phyloP scores from a whole-genome alignment of 2,329 filamentous ascomycete species.

The Calonectria fujianensis region DNA sequence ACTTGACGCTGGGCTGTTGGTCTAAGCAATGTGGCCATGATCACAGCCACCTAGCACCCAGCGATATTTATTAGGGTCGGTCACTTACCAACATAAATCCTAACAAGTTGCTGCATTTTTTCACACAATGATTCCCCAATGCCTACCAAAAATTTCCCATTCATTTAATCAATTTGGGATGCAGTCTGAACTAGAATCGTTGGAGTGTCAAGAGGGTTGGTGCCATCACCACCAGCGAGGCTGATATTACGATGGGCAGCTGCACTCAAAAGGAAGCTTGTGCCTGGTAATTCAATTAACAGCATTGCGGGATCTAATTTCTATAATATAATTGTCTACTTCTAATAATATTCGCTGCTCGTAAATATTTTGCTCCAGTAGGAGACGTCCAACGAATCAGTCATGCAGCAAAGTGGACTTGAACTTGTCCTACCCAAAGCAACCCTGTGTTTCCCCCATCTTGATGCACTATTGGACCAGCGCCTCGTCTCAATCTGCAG shows the following conservation, averaged over 20 bases:
- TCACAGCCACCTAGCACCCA: not conserved
- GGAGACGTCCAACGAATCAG: not conserved
- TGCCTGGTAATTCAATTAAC: constrained; percentile 32
- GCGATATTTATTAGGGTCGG: not conserved
- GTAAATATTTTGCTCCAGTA: constrained; percentile 10
- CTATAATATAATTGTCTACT: not conserved
- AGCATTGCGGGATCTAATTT: not conserved
- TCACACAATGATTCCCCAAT: not conserved
- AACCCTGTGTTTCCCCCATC: constrained; percentile 26
- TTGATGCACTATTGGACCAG: constrained; percentile 55
- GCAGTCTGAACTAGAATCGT: not conserved
- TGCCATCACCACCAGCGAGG: not conserved
- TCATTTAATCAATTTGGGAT: not conserved
- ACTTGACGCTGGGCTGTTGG: not conserved
- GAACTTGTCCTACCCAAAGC: not conserved
- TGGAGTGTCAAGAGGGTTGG: not conserved
- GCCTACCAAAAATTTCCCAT: constrained; percentile 6
- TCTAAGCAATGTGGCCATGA: not conserved
- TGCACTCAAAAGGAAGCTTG: not conserved
- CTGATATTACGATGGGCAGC: not conserved
- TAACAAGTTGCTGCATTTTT: not conserved
- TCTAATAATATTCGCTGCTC: constrained; percentile 20
- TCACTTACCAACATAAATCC: not conserved
- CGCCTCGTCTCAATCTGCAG: constrained; percentile 58
- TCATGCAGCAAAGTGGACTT: not conserved